Evolutionary conservation across 345 rosid genomes (phyloP).

Genomic region (Cardamine occulta): DNA sequence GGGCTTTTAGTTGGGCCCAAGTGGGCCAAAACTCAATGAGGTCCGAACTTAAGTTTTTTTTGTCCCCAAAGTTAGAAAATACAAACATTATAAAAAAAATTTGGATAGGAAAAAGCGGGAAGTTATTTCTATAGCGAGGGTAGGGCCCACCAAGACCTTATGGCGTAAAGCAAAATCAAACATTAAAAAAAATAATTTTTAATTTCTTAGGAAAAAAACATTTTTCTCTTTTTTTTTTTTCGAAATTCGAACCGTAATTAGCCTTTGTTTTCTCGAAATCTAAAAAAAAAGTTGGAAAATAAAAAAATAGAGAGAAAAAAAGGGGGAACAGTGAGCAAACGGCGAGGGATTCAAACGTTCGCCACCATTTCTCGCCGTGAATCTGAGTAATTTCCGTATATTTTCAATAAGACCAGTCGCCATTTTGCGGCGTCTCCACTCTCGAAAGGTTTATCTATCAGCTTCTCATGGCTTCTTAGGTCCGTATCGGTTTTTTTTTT

Average conservation of each 20-base stretch:
- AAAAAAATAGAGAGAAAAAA: constrained; percentile 21
- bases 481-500: constrained; percentile 15
- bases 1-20: background rate
- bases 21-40: background rate
- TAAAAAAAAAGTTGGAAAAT: background rate
- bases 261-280: constrained; percentile 35
- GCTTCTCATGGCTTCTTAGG: constrained; percentile 43
- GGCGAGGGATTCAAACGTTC: constrained; percentile 36
- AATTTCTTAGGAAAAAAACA: constrained; percentile 26
- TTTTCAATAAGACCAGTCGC: background rate
- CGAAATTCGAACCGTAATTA: constrained; percentile 37
- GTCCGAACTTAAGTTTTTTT: background rate
- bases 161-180: constrained; percentile 45
- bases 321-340: constrained; percentile 38
- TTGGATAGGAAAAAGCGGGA: constrained; percentile 41
- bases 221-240: background rate
- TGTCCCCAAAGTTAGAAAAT: background rate
- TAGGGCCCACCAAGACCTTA: constrained; percentile 34
- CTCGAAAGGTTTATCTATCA: constrained; percentile 24
- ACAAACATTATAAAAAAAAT: background rate
- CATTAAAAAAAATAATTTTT: background rate
- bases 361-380: constrained; percentile 37
- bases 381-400: background rate
- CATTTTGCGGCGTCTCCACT: constrained; percentile 9
- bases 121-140: constrained; percentile 10